A percentile compares a stretch with the other conserved stretches of the same genome.
phyloP scores from a whole-genome alignment of 495 filamentous ascomycete genomes.

The Penicillium lividum region DNA sequence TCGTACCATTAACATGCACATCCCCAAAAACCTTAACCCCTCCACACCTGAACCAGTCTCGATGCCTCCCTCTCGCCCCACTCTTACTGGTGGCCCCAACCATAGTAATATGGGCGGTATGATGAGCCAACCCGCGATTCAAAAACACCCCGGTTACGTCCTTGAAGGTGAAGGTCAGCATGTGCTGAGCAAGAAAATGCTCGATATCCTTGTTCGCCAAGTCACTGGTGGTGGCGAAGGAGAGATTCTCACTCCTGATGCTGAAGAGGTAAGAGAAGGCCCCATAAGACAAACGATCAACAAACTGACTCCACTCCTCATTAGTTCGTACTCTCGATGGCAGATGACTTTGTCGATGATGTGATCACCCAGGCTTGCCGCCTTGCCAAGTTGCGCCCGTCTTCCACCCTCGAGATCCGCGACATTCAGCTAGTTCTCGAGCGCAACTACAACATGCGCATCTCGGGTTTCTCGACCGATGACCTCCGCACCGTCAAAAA shows the following conservation, averaged over 20 bases:
- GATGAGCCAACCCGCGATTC: slow-evolving; percentile 81
- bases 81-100: slow-evolving; percentile 71
- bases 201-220: slow-evolving; percentile 91
- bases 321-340: slow-evolving; percentile 82
- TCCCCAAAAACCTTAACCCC: slow-evolving; percentile 75
- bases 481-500: slow-evolving; percentile 93
- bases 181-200: slow-evolving; percentile 90
- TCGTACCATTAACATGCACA: slow-evolving; percentile 64
- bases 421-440: slow-evolving; percentile 95
- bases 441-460: slow-evolving; percentile 96
- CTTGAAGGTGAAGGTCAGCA: slow-evolving; percentile 88
- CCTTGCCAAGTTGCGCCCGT: slow-evolving; percentile 88
- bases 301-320: not conserved
- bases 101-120: slow-evolving; percentile 66
- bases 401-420: slow-evolving; percentile 83
- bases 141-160: slow-evolving; percentile 75
- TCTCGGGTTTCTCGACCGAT: slow-evolving; percentile 91
- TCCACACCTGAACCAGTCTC: slow-evolving; percentile 68
- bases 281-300: not conserved
- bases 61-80: slow-evolving; percentile 72
- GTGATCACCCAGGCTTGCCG: slow-evolving; percentile 84
- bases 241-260: slow-evolving; percentile 76
- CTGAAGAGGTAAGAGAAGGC: slow-evolving; percentile 75
- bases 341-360: slow-evolving; percentile 92
- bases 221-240: slow-evolving; percentile 80